Evolutionary conservation across 495 filamentous ascomycete species (phyloP).

Genomic region (Aspergillus panamensis): DNA sequence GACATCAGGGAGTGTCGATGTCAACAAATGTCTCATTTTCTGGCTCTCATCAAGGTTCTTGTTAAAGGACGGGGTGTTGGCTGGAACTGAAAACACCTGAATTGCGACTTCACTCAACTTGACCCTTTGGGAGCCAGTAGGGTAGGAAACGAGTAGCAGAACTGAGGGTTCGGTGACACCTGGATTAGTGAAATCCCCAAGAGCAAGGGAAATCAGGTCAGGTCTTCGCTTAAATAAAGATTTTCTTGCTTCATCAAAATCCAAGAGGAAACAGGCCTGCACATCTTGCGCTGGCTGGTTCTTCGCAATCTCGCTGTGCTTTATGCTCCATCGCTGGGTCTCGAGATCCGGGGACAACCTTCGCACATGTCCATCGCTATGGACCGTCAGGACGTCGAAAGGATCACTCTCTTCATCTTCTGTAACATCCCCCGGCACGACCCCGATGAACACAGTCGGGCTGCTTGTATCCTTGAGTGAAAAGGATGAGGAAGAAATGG

Average conservation of each 20-base stretch:
- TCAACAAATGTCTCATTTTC: conserved; percentile 39
- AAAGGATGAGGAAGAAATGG: conserved; percentile 41
- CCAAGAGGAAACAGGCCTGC: conserved; percentile 40
- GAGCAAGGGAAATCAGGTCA: conserved; percentile 39
- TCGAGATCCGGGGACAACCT: conserved; percentile 40
- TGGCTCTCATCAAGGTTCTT: conserved; percentile 32
- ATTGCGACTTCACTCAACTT: conserved; percentile 37
- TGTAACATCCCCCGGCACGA: conserved; percentile 28
- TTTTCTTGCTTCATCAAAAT: conserved; percentile 46
- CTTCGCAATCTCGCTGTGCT: conserved; percentile 39
- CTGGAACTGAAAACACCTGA: conserved; percentile 43
- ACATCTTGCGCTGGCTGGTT: conserved; percentile 31
- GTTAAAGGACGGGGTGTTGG: conserved; percentile 16
- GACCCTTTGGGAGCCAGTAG: conserved; percentile 29
- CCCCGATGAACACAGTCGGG: conserved; percentile 42
- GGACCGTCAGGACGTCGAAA: conserved; percentile 47
- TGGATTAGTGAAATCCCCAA: conserved; percentile 29
- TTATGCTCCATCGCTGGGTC: conserved; percentile 41
- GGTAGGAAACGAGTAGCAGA: conserved; percentile 41
- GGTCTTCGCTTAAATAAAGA: conserved; percentile 42
- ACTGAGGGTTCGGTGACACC: conserved; percentile 36
- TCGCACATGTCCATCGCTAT: conserved; percentile 43
- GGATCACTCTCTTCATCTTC: conserved; percentile 26
- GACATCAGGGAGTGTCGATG: conserved; percentile 34
- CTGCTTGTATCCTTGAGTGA: conserved; percentile 41